Base-by-base conservation (phyloP, 208 protist genomes). In the Acanthamoeba healyi region DNA sequence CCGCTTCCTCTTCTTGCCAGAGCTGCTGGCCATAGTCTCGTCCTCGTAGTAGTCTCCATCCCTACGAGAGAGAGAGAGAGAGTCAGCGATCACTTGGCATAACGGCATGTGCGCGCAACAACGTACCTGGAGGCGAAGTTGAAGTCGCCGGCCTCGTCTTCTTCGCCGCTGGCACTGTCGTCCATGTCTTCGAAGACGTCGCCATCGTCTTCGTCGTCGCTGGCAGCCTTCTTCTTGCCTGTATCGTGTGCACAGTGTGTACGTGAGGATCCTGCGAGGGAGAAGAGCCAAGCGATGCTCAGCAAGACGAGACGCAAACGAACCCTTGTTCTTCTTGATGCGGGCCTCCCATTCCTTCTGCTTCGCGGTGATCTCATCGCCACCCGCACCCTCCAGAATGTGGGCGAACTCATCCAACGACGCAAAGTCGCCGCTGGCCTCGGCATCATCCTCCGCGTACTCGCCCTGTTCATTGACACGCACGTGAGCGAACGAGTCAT, bases 371-470 rank as follows among this genome's bases (percentile, higher is more conserved):
- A 72, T 54, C 42, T 91, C 84, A 5, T 91, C 84, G 29, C 58
- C 58, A 10, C 84, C 84, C 17, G 84, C 49, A 26, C 54, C 24
- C 2, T 91, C 84, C 26, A 91, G 54, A 26, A 91, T 63, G n/a
- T 91, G 49, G 10, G 84, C 84, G 24, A 91, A 91, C 36, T 91
- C 84, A n/a, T 91, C 84, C 49, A 72, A n/a, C 22, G 84, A 91
- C 56, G 58, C 84, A 51, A 91, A 91, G 56, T 63, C 58, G n/a
- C 58, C 84, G 26, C 84, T 49, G 32, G 34, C 84, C 22, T 72
- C 58, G n/a, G 24, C 32, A 0, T 63, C 38, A 0, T 91, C 84
- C 49, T 91, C 84, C 15, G 56, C 84, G 34, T 51, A 63, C n/a
- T 63, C 56, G 32, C 84, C 84, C 58, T 91, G 38, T 12, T n/a